phyloP scores from a whole-genome alignment of 2,329 filamentous ascomycete species.

The Ceratocystis colombiana region DNA sequence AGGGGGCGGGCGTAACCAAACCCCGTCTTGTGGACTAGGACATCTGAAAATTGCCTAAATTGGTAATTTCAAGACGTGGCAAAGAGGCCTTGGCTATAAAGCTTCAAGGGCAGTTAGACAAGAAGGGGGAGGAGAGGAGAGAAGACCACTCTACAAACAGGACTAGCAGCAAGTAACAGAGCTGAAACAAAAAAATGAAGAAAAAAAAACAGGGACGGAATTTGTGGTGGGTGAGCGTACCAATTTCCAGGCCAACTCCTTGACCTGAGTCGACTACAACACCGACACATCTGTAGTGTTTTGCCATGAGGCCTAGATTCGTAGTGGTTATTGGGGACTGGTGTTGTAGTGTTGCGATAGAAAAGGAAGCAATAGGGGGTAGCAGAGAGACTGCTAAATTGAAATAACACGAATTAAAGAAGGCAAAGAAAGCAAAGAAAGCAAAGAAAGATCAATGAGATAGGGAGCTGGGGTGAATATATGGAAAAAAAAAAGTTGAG shows the following conservation, averaged over 20 bases:
- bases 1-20: neutral
- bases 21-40: neutral
- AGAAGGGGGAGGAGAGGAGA: neutral
- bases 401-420: neutral
- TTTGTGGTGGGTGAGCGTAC: neutral
- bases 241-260: conserved; percentile 15
- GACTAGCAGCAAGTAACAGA: neutral
- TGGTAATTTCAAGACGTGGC: neutral
- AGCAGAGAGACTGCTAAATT: neutral
- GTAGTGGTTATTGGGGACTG: neutral
- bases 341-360: neutral
- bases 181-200: neutral
- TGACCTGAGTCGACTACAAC: conserved; percentile 10
- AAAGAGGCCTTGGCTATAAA: neutral
- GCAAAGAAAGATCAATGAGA: neutral
- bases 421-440: neutral
- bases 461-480: conserved; percentile 7
- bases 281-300: conserved; percentile 14
- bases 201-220: neutral
- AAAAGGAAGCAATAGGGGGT: neutral
- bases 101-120: neutral
- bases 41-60: neutral
- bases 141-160: neutral
- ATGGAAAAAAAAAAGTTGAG: conserved; percentile 3
- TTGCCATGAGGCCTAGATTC: neutral